Base-by-base conservation (phyloP, 768 basidiomycete genomes). In the Trametes cubensis region DNA sequence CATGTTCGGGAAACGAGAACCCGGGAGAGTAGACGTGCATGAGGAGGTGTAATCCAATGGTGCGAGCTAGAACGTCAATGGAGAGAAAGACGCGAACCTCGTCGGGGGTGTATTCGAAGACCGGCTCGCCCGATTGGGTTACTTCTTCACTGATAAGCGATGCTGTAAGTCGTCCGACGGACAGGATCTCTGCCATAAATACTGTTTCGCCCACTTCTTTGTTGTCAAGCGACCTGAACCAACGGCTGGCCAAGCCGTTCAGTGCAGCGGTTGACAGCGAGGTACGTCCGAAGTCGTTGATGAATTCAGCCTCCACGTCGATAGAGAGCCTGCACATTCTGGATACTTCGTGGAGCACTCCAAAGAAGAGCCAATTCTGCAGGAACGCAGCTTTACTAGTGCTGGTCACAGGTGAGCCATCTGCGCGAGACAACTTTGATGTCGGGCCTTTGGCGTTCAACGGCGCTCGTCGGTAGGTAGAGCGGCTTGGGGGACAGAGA, bases 351-450 rank as follows among this genome's bases (percentile, higher is more conserved):
- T 20, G 17, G 6, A 60, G 34, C 4, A 21, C 17, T 11, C 59
- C 59, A 48, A 60, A 60, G 45, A 60, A 60, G 11, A 60, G 42
- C 59, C 59, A 60, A 0, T 39, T 21, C n/a, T 60, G 59, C 50
- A 53, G 42, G 23, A 60, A 60, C 6, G 59, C 45, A n/a, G 42
- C 52, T 28, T 60, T 60, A 14, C 25, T 25, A 11, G 50, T 26
- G 50, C 40, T 42, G 15, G 59, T 53, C 10, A 53, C 59, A 6
- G 34, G n/a, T 14, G 50, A 40, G 5, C 59, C 59, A 25, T 60
- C 49, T 1, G 18, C 18, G 17, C 59, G 59, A 20, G 59, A 60
- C n/a, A 60, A 7, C 18, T 30, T 26, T 4, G 46, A 51, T 25
- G 44, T 0, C 40, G 49, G 21, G 3, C 42, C 34, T 2, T 6